These are phyloP conservation scores for Hamamelis virginiana DNA, from an alignment of 164 flowering plant species.

Conservation along the genomic window DNA sequence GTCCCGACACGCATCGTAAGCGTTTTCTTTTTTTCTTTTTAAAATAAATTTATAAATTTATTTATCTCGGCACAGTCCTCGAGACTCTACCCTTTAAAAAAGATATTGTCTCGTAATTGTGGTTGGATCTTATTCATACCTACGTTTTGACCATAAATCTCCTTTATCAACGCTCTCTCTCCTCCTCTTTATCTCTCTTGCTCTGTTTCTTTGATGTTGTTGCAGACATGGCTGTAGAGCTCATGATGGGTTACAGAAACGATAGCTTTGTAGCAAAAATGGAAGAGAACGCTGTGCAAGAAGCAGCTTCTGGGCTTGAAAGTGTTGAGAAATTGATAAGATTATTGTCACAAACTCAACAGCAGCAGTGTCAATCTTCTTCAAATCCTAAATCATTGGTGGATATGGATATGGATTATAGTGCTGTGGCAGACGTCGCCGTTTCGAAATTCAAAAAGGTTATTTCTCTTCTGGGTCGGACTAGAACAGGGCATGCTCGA, in stretches of 20 bases:
- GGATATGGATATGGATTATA: conserved; percentile 47
- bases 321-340: conserved; percentile 69
- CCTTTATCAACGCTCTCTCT: conserved; percentile 15
- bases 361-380: conserved; percentile 7
- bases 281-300: conserved; percentile 60
- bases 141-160: conserved; percentile 22
- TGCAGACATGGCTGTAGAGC: conserved; percentile 69
- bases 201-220: conserved; percentile 10
- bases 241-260: conserved; percentile 44
- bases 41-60: too few species aligned
- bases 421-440: conserved; percentile 67
- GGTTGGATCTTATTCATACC: conserved; percentile 16
- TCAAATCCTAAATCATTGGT: conserved; percentile 8
- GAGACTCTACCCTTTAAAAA: too few species aligned
- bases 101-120: too few species aligned
- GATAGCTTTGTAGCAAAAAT: conserved; percentile 17
- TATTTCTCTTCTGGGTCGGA: conserved; percentile 74
- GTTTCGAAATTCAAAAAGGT: conserved; percentile 78
- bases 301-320: conserved; percentile 85
- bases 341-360: conserved; percentile 46
- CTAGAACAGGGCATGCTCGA: conserved; percentile 90
- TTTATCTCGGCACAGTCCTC: too few species aligned
- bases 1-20: too few species aligned
- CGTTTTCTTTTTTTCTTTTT: too few species aligned
- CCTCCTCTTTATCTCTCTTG: conserved; percentile 3